Evolutionary conservation across 1,139 yeast genomes (phyloP).

Genomic region (Kodamaea alishanica): DNA sequence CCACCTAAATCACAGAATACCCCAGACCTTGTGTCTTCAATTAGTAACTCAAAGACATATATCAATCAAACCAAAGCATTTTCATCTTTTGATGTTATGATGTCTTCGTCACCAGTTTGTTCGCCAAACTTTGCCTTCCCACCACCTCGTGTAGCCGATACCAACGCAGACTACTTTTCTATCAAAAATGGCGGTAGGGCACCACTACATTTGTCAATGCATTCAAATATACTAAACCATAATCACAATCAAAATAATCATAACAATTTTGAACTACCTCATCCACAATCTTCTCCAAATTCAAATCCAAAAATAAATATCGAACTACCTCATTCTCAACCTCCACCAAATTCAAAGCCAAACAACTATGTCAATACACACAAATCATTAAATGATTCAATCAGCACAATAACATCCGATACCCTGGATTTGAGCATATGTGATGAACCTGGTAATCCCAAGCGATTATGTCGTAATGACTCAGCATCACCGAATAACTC

Average conservation of each 20-base stretch:
- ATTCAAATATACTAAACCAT: background rate
- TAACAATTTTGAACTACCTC: too few species aligned
- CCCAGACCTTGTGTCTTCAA: too few species aligned
- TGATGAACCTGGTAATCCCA: slow-evolving; percentile 9
- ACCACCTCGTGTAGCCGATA: slow-evolving; percentile 7
- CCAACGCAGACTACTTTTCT: slow-evolving; percentile 17
- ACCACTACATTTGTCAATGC: background rate
- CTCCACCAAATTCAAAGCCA: too few species aligned
- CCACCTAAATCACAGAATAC: too few species aligned
- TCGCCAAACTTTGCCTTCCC: slow-evolving; percentile 17
- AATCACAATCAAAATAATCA: background rate
- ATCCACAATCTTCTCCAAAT: too few species aligned
- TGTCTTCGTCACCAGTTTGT: slow-evolving; percentile 8
- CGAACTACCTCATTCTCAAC: too few species aligned
- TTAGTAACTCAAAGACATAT: too few species aligned
- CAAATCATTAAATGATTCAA: slow-evolving; percentile 12
- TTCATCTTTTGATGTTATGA: background rate
- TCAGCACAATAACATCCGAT: slow-evolving; percentile 20
- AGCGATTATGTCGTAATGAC: slow-evolving; percentile 6
- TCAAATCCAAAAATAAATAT: too few species aligned
- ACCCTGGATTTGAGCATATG: slow-evolving; percentile 15
- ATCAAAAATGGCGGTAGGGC: background rate
- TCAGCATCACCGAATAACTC: background rate
- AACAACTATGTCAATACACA: slow-evolving; percentile 5
- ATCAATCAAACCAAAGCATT: too few species aligned